phyloP scores from a whole-genome alignment of 31 red algal species.

The Bonnemaisonia californica region DNA sequence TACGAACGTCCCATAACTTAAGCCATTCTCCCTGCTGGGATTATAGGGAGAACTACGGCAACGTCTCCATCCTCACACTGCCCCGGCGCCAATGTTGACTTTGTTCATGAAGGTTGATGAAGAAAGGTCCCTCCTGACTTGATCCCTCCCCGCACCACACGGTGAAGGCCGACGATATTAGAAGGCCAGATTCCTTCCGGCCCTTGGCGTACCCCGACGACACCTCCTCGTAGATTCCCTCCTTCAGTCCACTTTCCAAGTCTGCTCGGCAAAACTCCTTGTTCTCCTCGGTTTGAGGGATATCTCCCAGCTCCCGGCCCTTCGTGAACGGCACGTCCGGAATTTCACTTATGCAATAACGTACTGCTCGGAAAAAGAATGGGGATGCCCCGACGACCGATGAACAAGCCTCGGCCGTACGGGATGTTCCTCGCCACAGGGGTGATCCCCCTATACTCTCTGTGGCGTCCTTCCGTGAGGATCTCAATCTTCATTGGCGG shows the following conservation, averaged over 20 bases:
- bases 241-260: not conserved
- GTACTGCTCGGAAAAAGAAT: constrained; percentile 12
- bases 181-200: not conserved
- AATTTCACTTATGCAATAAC: not conserved
- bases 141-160: constrained; percentile 5
- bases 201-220: not conserved
- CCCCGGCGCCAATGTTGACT: not conserved
- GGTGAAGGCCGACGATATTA: constrained; percentile 17
- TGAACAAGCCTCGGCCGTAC: not conserved
- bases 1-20: constrained; percentile 22
- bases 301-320: not conserved
- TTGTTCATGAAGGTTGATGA: constrained; percentile 33
- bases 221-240: constrained; percentile 30
- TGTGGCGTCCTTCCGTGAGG: not conserved
- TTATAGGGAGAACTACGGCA: constrained; percentile 3
- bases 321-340: constrained; percentile 2
- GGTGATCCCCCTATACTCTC: not conserved
- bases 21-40: constrained; percentile 3
- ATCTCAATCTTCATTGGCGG: not conserved
- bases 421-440: not conserved
- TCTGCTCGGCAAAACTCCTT: constrained; percentile 2
- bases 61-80: constrained; percentile 10
- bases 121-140: constrained; percentile 17
- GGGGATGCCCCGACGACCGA: not conserved
- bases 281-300: constrained; percentile 21